Base-by-base conservation (phyloP, 2,329 filamentous ascomycete species). In the Cladosporium sp. region DNA sequence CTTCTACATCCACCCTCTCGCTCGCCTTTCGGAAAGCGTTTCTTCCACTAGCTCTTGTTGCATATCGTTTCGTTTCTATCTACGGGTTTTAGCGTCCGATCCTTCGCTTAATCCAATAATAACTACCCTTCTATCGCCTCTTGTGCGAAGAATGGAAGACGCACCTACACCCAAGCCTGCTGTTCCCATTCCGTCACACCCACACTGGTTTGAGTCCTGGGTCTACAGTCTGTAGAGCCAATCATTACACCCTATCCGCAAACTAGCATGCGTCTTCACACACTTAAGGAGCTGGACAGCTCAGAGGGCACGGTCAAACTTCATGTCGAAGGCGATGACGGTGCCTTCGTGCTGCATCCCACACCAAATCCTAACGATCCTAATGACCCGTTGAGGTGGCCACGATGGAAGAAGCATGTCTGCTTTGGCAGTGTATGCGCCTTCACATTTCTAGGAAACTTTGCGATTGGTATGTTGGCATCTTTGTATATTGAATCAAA, bases 361-460 rank as follows among this genome's bases (percentile, higher is more conserved):
- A 77, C 79, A 58, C 83, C 83, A 0, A 81, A 79, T 25, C 68
- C 75, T 2, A 76, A 79, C 49, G 79, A 84, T 66, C 75, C 81
- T 5, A 79, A 83, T 66, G 82, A 85, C 68, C 83, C 82, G 8
- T 75, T 85, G 3, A 76, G 79, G 56, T 84, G 81, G 81, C 78
- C 78, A 5, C 72, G 70, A n/a, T 76, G 74, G 70, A 83, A 82
- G 77, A 85, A 85, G 67, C 74, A 75, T 48, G 71, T 81, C 39
- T 77, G 77, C n/a, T 82, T 83, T 69, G 71, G 72, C 21, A 75
- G 78, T 68, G 79, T 81, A 6, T 78, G 82, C 58, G 78, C 75
- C n/a, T 82, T 82, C 69, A 79, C 80, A 5, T 82, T 82, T 66
- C 67, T 82, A 7, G 78, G 79, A 26, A 83, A 82, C 69, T 82